Evolutionary conservation across 495 filamentous ascomycete genomes (phyloP).

Genomic region (Penicillium longicatenatum): DNA sequence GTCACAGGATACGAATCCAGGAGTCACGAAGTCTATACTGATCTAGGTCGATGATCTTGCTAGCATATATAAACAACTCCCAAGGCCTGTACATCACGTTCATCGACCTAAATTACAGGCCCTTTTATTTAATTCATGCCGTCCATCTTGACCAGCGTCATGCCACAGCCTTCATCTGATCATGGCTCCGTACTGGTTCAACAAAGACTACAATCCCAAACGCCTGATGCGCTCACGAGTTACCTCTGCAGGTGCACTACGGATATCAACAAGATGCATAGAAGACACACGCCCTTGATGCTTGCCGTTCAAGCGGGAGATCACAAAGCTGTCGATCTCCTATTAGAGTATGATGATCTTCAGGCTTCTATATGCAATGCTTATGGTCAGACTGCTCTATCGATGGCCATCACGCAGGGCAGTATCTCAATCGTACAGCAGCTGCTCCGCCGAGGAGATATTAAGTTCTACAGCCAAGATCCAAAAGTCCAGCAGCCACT

Average conservation of each 20-base stretch:
- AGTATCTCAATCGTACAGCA: not conserved
- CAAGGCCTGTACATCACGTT: not conserved
- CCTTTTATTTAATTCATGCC: not conserved
- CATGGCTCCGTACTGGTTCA: not conserved
- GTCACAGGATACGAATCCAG: not conserved
- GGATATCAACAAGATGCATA: not conserved
- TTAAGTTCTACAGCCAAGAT: not conserved
- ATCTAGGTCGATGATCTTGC: not conserved
- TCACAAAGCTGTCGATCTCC: not conserved
- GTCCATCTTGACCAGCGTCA: not conserved
- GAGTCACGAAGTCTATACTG: not conserved
- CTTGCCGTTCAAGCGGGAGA: not conserved
- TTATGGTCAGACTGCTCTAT: not conserved
- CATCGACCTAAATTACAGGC: not conserved
- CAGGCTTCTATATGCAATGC: not conserved
- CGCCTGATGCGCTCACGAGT: not conserved
- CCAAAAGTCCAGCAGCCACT: not conserved
- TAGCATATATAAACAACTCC: not conserved
- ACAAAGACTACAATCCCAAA: not conserved
- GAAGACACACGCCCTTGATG: constrained; percentile 1
- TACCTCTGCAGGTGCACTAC: not conserved
- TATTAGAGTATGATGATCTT: not conserved
- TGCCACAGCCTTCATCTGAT: not conserved
- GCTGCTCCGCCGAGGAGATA: not conserved
- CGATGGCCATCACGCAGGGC: not conserved